Evolutionary conservation across 192 early-diverging fungal genomes (phyloP).

Genomic region (Coemansia sp.): DNA sequence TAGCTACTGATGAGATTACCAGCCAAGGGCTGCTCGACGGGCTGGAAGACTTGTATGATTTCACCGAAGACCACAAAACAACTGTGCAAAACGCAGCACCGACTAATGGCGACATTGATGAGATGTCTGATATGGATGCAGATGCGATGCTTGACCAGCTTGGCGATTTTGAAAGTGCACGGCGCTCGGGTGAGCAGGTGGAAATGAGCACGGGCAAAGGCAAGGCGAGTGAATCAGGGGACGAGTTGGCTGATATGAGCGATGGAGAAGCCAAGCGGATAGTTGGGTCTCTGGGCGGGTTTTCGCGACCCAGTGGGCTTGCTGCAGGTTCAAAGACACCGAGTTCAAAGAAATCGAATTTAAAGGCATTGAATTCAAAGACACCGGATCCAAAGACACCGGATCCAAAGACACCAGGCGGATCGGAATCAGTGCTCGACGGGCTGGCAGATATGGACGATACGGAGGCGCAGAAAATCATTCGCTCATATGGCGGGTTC

Average conservation of each 20-base stretch:
- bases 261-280: constrained; percentile 25
- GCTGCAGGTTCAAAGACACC: not conserved
- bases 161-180: constrained; percentile 16
- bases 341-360: not conserved
- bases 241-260: constrained; percentile 26
- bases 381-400: not conserved
- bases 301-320: constrained; percentile 5
- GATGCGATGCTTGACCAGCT: constrained; percentile 13
- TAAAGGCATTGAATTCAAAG: not conserved
- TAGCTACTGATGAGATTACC: constrained; percentile 9
- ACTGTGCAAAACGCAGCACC: too few relatives aligned
- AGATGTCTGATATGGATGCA: constrained; percentile 19
- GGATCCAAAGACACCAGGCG: not conserved
- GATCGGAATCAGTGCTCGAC: not conserved
- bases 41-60: constrained; percentile 45
- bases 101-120: not conserved
- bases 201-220: not conserved
- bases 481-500: constrained; percentile 30
- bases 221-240: not conserved
- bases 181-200: not conserved
- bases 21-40: constrained; percentile 40
- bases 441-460: constrained; percentile 33
- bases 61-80: not conserved
- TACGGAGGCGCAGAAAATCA: constrained; percentile 22
- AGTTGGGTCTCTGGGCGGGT: constrained; percentile 33